Evolutionary conservation across 768 basidiomycete species (phyloP).

Genomic region (Amanita subjunquillea): DNA sequence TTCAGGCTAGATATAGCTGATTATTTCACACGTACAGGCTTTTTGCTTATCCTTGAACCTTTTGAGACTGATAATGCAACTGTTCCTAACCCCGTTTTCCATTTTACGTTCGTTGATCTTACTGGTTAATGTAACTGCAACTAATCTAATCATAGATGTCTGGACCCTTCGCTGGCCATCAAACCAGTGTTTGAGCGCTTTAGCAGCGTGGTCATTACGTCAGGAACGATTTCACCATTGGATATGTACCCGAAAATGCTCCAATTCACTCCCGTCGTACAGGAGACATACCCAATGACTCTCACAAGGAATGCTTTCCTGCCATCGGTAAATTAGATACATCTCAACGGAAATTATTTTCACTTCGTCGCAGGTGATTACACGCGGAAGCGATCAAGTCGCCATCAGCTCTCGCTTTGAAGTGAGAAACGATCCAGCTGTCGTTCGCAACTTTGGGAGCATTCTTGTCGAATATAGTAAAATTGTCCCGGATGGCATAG

Average conservation of each 20-base stretch:
- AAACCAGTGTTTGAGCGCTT: conserved; percentile 98
- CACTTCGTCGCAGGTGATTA: conserved; percentile 64
- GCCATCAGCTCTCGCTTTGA: conserved; percentile 98
- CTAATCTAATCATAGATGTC: conserved; percentile 48
- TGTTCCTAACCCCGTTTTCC: conserved; percentile 97
- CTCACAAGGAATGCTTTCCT: conserved; percentile 93
- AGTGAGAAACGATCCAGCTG: conserved; percentile 97
- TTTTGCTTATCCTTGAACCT: conserved; percentile 92
- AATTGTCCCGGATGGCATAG: conserved; percentile 96
- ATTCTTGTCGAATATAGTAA: conserved; percentile 98
- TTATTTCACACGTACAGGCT: conserved; percentile 43
- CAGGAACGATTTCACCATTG: conserved; percentile 94
- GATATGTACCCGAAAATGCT: conserved; percentile 99
- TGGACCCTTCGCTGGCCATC: conserved; percentile 96
- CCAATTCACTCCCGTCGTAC: conserved; percentile 92
- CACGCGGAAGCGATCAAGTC: conserved; percentile 96
- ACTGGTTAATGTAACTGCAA: not conserved
- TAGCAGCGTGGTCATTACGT: conserved; percentile 96
- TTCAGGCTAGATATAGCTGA: not conserved
- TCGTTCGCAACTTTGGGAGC: conserved; percentile 97
- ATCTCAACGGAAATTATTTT: not conserved
- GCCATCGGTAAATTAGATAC: conserved; percentile 56
- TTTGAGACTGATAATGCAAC: conserved; percentile 99
- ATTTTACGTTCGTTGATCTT: conserved; percentile 60
- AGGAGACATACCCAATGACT: conserved; percentile 98